Conservation (phyloP, 441 rosid species). For the Populus hybrid region DNA sequence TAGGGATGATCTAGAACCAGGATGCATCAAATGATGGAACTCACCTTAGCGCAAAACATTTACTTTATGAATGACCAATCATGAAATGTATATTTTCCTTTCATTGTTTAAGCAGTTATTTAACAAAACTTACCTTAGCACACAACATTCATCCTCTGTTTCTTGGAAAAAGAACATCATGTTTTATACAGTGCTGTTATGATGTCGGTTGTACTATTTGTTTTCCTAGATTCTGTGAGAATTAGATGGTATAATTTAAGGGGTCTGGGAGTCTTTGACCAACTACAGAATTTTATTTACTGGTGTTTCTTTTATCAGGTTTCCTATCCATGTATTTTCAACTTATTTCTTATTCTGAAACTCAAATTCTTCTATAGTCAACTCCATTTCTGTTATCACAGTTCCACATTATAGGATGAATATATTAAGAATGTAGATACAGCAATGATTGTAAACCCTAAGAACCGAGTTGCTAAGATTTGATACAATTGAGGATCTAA, state of each 20-base stretch:
- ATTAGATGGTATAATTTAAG: not conserved
- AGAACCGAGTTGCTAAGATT: not conserved
- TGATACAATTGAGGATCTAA: not conserved
- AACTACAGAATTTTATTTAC: not conserved
- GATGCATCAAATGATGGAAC: not conserved
- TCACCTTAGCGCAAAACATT: not conserved
- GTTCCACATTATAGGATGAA: not conserved
- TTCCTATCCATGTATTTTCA: not conserved
- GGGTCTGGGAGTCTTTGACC: not conserved
- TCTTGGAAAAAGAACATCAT: not conserved
- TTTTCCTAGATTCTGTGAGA: not conserved
- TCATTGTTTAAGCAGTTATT: not conserved
- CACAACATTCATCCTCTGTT: not conserved
- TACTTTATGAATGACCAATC: not conserved
- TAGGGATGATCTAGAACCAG: not conserved
- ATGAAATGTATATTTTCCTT: not conserved
- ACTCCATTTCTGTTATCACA: not conserved
- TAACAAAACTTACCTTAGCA: not conserved
- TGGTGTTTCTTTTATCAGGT: not conserved
- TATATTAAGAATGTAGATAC: not conserved
- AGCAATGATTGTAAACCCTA: not conserved
- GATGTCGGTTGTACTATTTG: not conserved
- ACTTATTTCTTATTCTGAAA: not conserved
- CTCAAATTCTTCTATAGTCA: not conserved
- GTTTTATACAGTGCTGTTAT: not conserved